Conservation (phyloP, 2,329 filamentous ascomycete genomes). For the Coniochaeta pulveracea region DNA sequence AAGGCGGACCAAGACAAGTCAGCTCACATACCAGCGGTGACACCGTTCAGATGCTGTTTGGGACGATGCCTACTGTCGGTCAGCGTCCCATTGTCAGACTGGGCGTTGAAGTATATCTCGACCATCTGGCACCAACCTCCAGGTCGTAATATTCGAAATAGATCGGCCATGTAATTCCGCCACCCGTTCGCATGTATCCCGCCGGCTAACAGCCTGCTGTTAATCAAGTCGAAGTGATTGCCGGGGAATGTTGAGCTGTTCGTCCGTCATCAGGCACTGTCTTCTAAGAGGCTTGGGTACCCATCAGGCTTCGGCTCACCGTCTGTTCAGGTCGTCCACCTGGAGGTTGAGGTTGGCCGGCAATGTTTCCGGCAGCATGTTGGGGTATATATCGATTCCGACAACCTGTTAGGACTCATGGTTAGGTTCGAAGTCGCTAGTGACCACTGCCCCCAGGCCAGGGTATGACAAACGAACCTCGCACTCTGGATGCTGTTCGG, state of each 20-base stretch:
- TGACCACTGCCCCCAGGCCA: no score
- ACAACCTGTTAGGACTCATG: conserved; percentile 48
- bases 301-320: conserved; percentile 26
- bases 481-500: conserved; percentile 49
- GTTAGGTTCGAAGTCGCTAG: no score
- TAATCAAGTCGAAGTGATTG: conserved; percentile 71
- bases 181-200: conserved; percentile 66
- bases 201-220: conserved; percentile 61
- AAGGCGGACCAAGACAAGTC: conserved; percentile 2
- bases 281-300: background rate
- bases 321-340: conserved; percentile 59
- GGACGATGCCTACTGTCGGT: conserved; percentile 41
- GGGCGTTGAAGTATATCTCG: conserved; percentile 77
- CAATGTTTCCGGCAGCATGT: conserved; percentile 52
- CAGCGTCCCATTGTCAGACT: conserved; percentile 75
- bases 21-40: no score
- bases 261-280: conserved; percentile 8
- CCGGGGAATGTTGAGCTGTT: conserved; percentile 53
- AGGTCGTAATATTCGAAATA: conserved; percentile 58
- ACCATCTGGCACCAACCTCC: conserved; percentile 82
- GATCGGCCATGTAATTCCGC: conserved; percentile 65
- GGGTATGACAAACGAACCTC: conserved; percentile 34
- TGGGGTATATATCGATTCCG: conserved; percentile 61
- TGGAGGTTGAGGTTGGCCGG: conserved; percentile 61
- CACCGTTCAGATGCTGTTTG: no score